Conservation (phyloP, 169 alveolate genomes). For the Cryptosporidium meleagridis region DNA sequence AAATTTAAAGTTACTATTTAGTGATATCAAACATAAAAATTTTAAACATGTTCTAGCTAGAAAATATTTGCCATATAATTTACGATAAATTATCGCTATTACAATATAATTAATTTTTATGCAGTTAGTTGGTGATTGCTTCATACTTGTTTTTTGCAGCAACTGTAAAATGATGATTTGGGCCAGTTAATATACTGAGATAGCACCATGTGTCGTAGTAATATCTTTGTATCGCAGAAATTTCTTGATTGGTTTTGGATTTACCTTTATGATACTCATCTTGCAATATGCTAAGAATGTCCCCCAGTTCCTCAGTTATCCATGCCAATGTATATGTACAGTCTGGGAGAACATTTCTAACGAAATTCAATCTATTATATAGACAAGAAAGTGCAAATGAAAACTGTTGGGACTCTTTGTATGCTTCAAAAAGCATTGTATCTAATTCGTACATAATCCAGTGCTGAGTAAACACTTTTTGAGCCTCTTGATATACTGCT, state of each 20-base stretch:
- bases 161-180: conserved; percentile 64
- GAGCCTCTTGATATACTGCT: conserved; percentile 80
- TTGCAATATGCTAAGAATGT: conserved; percentile 73
- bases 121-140: conserved; percentile 10
- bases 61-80: background rate
- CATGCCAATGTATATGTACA: conserved; percentile 87
- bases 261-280: conserved; percentile 28
- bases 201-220: conserved; percentile 75
- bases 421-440: conserved; percentile 81
- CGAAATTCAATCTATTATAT: conserved; percentile 78
- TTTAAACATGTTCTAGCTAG: background rate
- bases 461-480: conserved; percentile 82
- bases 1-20: no score
- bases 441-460: conserved; percentile 81
- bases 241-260: conserved; percentile 37
- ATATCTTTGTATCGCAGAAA: conserved; percentile 66
- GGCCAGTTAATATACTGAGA: conserved; percentile 74
- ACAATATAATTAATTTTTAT: background rate
- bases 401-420: conserved; percentile 77
- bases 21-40: background rate
- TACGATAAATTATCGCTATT: background rate
- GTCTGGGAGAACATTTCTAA: conserved; percentile 80
- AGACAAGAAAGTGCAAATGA: conserved; percentile 78
- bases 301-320: conserved; percentile 87
- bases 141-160: conserved; percentile 69